These are phyloP conservation scores for Ensete ventricosum DNA, from an alignment of 176 grass and related monocot species.

Conservation along the genomic window DNA sequence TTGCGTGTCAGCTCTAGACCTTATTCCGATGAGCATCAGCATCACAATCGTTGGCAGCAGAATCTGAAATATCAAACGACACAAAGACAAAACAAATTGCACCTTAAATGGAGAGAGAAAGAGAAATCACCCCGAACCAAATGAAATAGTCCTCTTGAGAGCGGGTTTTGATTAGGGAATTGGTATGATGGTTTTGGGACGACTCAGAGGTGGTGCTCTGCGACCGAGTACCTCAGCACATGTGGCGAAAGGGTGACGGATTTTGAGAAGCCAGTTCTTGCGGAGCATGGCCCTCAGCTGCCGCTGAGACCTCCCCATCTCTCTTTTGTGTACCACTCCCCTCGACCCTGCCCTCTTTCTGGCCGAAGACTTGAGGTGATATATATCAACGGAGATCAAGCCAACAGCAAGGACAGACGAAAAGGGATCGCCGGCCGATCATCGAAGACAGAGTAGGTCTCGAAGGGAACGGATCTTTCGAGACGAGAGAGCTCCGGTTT, in stretches of 20 bases:
- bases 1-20: slow-evolving; percentile 28
- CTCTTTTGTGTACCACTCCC: not conserved
- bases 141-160: not conserved
- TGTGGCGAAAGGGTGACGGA: slow-evolving; percentile 37
- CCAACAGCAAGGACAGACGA: no score
- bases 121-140: not conserved
- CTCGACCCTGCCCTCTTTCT: no score
- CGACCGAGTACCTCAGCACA: slow-evolving; percentile 21
- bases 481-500: no score
- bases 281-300: slow-evolving; percentile 41
- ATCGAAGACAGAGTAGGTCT: no score
- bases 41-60: slow-evolving; percentile 41
- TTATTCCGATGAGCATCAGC: slow-evolving; percentile 36
- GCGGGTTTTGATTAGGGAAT: not conserved
- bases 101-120: not conserved
- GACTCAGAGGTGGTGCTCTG: not conserved
- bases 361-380: no score
- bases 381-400: no score
- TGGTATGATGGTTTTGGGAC: not conserved
- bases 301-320: slow-evolving; percentile 29
- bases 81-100: not conserved
- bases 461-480: no score
- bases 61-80: slow-evolving; percentile 28
- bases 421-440: no score
- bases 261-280: slow-evolving; percentile 48